A percentile compares a stretch with the other conserved stretches of the same genome.
phyloP scores from a whole-genome alignment of 2,329 filamentous ascomycete genomes.

The Ramichloridium luteum region DNA sequence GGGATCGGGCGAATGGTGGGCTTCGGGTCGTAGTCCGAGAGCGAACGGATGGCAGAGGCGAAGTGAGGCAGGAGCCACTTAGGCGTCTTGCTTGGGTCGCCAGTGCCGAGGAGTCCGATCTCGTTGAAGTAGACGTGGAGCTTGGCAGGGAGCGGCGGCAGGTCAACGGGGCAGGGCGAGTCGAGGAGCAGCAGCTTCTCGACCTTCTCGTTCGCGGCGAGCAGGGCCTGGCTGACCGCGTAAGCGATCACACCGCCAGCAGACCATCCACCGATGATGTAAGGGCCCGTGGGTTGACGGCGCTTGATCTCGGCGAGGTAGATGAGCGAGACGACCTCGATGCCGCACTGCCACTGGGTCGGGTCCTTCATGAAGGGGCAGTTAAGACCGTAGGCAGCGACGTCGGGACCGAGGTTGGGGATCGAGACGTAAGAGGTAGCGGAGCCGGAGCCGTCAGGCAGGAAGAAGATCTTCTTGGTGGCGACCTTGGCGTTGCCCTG shows the following conservation, averaged over 20 bases:
- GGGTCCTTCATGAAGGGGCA: constrained; percentile 61
- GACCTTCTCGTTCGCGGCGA: constrained; percentile 37
- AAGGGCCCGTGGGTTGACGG: constrained; percentile 53
- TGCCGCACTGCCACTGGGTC: constrained; percentile 51
- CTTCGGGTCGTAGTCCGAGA: constrained; percentile 56
- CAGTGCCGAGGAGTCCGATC: constrained; percentile 58
- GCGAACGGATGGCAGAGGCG: constrained; percentile 52
- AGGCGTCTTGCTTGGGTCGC: constrained; percentile 48
- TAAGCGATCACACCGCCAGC: constrained; percentile 45
- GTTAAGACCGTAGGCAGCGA: constrained; percentile 46
- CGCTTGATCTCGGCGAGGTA: constrained; percentile 60
- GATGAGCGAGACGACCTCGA: constrained; percentile 51
- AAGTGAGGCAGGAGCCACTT: constrained; percentile 67
- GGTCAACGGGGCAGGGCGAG: constrained; percentile 40
- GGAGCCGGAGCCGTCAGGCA: constrained; percentile 43
- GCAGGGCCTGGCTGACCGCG: constrained; percentile 37
- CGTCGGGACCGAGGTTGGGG: constrained; percentile 39
- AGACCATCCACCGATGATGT: constrained; percentile 44
- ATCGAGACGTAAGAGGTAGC: constrained; percentile 57
- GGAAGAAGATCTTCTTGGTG: constrained; percentile 42
- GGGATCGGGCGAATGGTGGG: constrained; percentile 51
- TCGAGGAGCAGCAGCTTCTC: constrained; percentile 42
- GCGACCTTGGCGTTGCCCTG: constrained; percentile 46
- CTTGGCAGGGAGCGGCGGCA: constrained; percentile 38
- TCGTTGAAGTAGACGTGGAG: constrained; percentile 62